Evolutionary conservation across 306 rosid species (phyloP), one percentile per base, ranked within the genome.

Genomic region (Pueraria montana): DNA sequence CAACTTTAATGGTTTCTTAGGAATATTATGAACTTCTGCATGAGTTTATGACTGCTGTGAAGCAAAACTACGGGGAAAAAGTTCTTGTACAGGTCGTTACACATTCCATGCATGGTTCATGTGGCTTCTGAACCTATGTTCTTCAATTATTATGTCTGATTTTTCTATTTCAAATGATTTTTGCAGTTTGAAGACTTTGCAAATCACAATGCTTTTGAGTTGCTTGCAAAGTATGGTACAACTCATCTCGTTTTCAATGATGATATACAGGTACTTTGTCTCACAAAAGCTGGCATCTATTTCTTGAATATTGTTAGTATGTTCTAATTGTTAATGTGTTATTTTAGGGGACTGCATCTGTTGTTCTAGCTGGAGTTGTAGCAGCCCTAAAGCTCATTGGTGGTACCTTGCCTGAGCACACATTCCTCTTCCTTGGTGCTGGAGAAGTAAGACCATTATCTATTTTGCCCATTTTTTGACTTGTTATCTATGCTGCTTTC

Each of bases 61-160:
- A 96, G 94, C 97, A 96, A 89, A 96, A 94, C 81, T 96, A 96
- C 20, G 99, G 98, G 4, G 99, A 96, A 84, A 96, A 96, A 85
- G 95, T 94, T 84, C 78, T 96, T 59, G 73, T 94, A 61, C 99
- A 96, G 99, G 99, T 94, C 86, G 90, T 87, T 66, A 27, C 32
- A 46, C 46, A 53, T 81, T 70, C 77, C 72, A 63, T 84, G 66
- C 79, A 46, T 65, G 32, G 30, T 58, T 69, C 68, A 67, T 59
- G 78, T 17, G 38, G 45, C 71, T 58, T 69, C 26, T 63, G 23
- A 42, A 59, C 61, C 75, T 58, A 8, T 74, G 69, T 23, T 63
- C 67, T 30, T 58, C 64, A 46, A n/a, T 78, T 77, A 81, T 77
- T 2, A 43, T 62, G 72, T 80, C 84, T 86, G 30, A 68, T 76